A percentile compares a stretch with the other conserved stretches of the same genome.
Conservation (phyloP, 2,329 filamentous ascomycete species). For the Aspergillus unguis region DNA sequence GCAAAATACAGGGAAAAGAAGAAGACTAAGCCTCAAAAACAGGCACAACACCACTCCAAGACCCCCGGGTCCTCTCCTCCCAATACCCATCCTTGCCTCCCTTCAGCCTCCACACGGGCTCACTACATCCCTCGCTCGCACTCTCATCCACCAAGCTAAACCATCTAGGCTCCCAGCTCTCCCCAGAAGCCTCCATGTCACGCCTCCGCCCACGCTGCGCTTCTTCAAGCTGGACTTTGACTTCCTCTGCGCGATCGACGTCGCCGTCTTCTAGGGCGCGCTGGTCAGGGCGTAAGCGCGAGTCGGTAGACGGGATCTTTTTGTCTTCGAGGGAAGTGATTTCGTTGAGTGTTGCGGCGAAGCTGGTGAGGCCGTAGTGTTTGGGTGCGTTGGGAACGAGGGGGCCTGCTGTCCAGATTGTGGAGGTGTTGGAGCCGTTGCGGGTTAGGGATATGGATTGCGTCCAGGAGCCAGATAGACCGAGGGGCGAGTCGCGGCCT, state of each 20-base stretch:
- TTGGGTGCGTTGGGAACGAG: slow-evolving; percentile 75
- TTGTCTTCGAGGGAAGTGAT: slow-evolving; percentile 74
- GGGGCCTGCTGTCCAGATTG: slow-evolving; percentile 74
- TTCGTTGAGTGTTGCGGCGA: slow-evolving; percentile 84
- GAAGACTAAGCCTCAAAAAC: slow-evolving; percentile 46
- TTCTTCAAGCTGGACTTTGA: slow-evolving; percentile 84
- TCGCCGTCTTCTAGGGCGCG: slow-evolving; percentile 76
- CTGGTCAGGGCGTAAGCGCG: slow-evolving; percentile 81
- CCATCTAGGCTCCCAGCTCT: slow-evolving; percentile 74
- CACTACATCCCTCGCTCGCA: slow-evolving; percentile 27
- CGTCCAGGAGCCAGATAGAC: slow-evolving; percentile 83
- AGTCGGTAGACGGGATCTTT: slow-evolving; percentile 76
- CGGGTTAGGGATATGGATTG: slow-evolving; percentile 64
- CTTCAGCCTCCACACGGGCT: slow-evolving; percentile 66
- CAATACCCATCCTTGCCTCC: slow-evolving; percentile 86
- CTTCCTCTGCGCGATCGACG: slow-evolving; percentile 75
- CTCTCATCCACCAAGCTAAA: slow-evolving; percentile 64
- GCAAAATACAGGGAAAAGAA: background rate
- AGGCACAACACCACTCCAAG: slow-evolving; percentile 60
- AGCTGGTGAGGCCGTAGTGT: slow-evolving; percentile 83
- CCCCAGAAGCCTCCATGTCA: slow-evolving; percentile 70
- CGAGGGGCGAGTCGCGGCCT: slow-evolving; percentile 63
- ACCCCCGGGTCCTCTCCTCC: slow-evolving; percentile 71
- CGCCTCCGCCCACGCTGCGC: slow-evolving; percentile 71
- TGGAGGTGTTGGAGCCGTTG: slow-evolving; percentile 59